Evolutionary conservation across 108 stramenopile species (phyloP).

Genomic region (Epithemia pelagica): DNA sequence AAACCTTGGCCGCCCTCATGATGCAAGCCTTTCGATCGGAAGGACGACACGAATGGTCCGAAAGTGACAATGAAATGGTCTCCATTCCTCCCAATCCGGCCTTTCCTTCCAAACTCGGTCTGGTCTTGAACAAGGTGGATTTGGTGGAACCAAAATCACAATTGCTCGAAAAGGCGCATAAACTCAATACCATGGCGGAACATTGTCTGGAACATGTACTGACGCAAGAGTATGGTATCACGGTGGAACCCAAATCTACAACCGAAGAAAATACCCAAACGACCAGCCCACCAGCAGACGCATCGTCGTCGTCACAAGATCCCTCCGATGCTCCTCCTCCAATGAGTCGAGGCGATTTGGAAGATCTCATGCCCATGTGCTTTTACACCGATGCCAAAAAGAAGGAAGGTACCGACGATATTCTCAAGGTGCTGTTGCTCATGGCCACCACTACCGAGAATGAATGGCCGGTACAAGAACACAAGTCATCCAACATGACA

Average conservation of each 20-base stretch:
- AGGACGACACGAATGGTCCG: conserved; percentile 49
- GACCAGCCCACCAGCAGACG: background rate
- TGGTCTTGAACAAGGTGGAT: conserved; percentile 91
- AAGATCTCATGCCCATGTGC: conserved; percentile 40
- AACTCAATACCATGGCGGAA: conserved; percentile 72
- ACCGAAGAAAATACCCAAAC: conserved; percentile 11
- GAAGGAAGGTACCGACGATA: conserved; percentile 76
- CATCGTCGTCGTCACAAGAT: background rate
- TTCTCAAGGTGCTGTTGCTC: conserved; percentile 60
- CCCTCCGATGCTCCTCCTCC: background rate
- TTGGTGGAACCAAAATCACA: conserved; percentile 80
- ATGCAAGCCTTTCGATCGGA: conserved; percentile 40
- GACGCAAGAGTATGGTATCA: conserved; percentile 12
- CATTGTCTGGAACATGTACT: conserved; percentile 29
- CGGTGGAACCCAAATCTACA: conserved; percentile 16
- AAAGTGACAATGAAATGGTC: background rate
- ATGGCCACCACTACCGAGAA: conserved; percentile 53
- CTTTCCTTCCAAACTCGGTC: conserved; percentile 44
- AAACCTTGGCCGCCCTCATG: conserved; percentile 63
- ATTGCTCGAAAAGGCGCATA: conserved; percentile 60
- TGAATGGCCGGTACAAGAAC: conserved; percentile 53
- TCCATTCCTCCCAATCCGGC: background rate
- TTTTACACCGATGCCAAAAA: conserved; percentile 68
- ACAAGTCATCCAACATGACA: conserved; percentile 50
- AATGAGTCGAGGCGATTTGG: conserved; percentile 10